Base-by-base conservation (phyloP, 2,329 filamentous ascomycete species). In the Hymenoscyphus fraxineus region DNA sequence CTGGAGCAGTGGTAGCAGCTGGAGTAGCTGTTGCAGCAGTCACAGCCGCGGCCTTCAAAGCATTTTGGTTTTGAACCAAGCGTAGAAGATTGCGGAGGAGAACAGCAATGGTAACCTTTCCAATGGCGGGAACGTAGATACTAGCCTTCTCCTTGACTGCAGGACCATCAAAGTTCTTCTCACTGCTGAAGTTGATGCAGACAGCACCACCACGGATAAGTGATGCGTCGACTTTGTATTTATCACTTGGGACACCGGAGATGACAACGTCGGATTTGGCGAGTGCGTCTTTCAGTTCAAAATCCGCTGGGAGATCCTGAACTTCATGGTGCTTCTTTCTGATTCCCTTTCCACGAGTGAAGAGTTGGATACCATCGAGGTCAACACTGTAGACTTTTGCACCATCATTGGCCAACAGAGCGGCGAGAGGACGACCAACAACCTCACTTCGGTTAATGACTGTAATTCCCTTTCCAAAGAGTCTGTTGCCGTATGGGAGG, bases 111-210 rank as follows among this genome's bases (percentile, higher is more conserved):
- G 95, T 99, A 58, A 98, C 94, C 81, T 98, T 99, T 72, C 95
- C 95, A 70, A 97, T 96, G 0, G 94, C 95, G 1, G 95, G 95
- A 19, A 98, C 93, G 73, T 97, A 99, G 73, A 99, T 96, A 5
- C 92, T 93, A 1, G 95, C 95, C 81, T 93, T 96, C 77, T 97
- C 91, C 80, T 97, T 98, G 70, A 98, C 88, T 58, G 91, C 90
- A 0, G 90, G 88, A 0, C 83, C 84, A 66, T 89, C 88, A 78
- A 98, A 98, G 80, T 99, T 98, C 81, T 93, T 92, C 78, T 91
- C 92, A 60, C 92, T 97, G 7, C 93, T 96, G 77, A 99, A 98
- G 80, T 99, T 99, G 80, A 99, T 93, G 82, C 95, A 99, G n/a
- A 97, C 92, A 38, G 92, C 93, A 58, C 95, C 95, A 64, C 97